These are phyloP conservation scores for Tetradesmus obliquus DNA, from an alignment of 139 green algal genomes.

Conservation along the genomic window DNA sequence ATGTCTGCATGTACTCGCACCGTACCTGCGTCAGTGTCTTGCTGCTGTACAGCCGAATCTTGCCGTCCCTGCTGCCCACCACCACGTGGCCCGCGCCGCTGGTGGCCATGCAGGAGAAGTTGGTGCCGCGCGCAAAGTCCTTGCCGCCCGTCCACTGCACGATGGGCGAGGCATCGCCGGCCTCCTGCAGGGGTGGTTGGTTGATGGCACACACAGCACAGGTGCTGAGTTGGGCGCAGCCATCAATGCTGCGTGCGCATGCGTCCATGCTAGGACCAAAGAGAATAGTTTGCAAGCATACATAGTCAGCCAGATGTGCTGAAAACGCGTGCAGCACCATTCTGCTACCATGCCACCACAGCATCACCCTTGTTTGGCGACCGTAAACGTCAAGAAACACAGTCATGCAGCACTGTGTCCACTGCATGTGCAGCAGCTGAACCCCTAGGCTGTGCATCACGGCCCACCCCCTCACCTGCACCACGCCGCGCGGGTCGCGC, in stretches of 20 bases:
- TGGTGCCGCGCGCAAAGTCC: conserved; percentile 87
- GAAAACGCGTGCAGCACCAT: too few relatives aligned
- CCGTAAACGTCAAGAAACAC: neutral
- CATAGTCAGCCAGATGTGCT: too few relatives aligned
- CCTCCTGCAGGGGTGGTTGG: conserved; percentile 35
- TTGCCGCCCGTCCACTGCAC: conserved; percentile 85
- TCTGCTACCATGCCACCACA: too few relatives aligned
- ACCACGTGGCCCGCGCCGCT: conserved; percentile 88
- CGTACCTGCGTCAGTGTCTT: conserved; percentile 71
- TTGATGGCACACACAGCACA: neutral
- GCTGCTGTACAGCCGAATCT: conserved; percentile 91
- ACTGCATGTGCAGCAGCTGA: neutral
- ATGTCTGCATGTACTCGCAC: neutral
- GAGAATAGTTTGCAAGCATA: too few relatives aligned
- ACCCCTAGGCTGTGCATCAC: neutral
- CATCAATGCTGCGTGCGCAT: neutral
- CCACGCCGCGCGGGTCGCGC: conserved; percentile 66
- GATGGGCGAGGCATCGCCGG: conserved; percentile 54
- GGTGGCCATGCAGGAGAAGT: conserved; percentile 90
- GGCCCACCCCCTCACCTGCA: conserved; percentile 50
- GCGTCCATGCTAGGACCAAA: too few relatives aligned
- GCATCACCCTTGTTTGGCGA: too few relatives aligned
- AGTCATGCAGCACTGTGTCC: neutral
- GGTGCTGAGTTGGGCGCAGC: neutral
- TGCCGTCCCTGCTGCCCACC: conserved; percentile 89